Conservation (phyloP, 1,139 yeast species). For the Yamadazyma atlantica region DNA sequence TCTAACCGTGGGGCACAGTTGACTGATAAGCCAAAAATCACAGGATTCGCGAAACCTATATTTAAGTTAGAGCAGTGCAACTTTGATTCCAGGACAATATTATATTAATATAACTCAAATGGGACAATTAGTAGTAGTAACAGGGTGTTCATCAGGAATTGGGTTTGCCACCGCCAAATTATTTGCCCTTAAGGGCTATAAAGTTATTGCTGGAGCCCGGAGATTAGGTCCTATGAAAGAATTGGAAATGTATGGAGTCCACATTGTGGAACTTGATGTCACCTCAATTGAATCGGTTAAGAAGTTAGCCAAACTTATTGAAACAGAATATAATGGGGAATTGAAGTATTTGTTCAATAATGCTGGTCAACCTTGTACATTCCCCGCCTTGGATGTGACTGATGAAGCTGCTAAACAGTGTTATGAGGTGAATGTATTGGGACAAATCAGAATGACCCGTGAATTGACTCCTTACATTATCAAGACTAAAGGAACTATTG, state of each 20-base stretch:
- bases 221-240: slow-evolving; percentile 62
- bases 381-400: slow-evolving; percentile 68
- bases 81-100: no score
- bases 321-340: slow-evolving; percentile 34
- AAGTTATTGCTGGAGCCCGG: slow-evolving; percentile 66
- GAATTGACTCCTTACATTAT: slow-evolving; percentile 60
- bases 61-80: no score
- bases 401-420: slow-evolving; percentile 56
- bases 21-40: no score
- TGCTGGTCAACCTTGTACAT: slow-evolving; percentile 61
- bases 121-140: slow-evolving; percentile 48
- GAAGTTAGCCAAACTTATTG: slow-evolving; percentile 42
- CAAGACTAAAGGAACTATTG: slow-evolving; percentile 67
- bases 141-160: slow-evolving; percentile 84
- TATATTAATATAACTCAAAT: no score
- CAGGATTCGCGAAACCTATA: no score
- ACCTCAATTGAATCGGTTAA: slow-evolving; percentile 50
- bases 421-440: slow-evolving; percentile 69
- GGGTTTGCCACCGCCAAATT: slow-evolving; percentile 69
- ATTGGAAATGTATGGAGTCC: slow-evolving; percentile 39
- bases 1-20: no score
- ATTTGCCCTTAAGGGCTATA: slow-evolving; percentile 60
- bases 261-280: slow-evolving; percentile 36
- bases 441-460: slow-evolving; percentile 62
- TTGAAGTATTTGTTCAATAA: slow-evolving; percentile 67